These are phyloP conservation scores for Aureobasidium sp. DNA, from an alignment of 2,329 filamentous ascomycete genomes.

Conservation along the genomic window DNA sequence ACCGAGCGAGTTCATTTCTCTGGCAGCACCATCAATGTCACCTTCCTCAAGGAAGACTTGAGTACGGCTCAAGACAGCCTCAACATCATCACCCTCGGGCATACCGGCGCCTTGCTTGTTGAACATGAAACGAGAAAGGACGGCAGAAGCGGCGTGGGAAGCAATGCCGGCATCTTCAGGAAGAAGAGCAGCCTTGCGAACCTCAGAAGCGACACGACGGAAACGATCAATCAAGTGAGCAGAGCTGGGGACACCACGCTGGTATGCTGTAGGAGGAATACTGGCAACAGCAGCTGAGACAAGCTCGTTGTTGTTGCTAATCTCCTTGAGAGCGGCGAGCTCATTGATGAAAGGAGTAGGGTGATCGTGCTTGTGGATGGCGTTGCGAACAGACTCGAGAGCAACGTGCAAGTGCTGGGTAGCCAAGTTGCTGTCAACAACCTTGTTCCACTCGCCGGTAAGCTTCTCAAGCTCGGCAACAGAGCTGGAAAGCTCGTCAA, in stretches of 20 bases:
- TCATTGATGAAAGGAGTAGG: constrained; percentile 82
- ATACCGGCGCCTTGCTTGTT: constrained; percentile 71
- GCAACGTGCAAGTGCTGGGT: constrained; percentile 96
- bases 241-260: constrained; percentile 76
- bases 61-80: constrained; percentile 83
- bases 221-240: constrained; percentile 91
- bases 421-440: constrained; percentile 82
- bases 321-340: constrained; percentile 89
- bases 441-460: constrained; percentile 80
- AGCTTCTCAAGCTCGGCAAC: constrained; percentile 82
- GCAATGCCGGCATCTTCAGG: constrained; percentile 92
- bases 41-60: constrained; percentile 90
- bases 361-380: constrained; percentile 65
- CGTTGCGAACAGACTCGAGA: constrained; percentile 83
- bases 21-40: constrained; percentile 79
- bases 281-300: constrained; percentile 93
- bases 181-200: constrained; percentile 86
- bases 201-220: constrained; percentile 83
- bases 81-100: constrained; percentile 79
- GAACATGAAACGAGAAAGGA: constrained; percentile 92
- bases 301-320: constrained; percentile 66
- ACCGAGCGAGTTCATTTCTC: constrained; percentile 87
- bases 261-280: constrained; percentile 89
- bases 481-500: constrained; percentile 68
- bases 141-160: constrained; percentile 81